A percentile compares a stretch with the other conserved stretches of the same genome.
These are phyloP conservation scores for Neurospora tetraspora DNA, from an alignment of 495 filamentous ascomycete genomes.

Conservation along the genomic window DNA sequence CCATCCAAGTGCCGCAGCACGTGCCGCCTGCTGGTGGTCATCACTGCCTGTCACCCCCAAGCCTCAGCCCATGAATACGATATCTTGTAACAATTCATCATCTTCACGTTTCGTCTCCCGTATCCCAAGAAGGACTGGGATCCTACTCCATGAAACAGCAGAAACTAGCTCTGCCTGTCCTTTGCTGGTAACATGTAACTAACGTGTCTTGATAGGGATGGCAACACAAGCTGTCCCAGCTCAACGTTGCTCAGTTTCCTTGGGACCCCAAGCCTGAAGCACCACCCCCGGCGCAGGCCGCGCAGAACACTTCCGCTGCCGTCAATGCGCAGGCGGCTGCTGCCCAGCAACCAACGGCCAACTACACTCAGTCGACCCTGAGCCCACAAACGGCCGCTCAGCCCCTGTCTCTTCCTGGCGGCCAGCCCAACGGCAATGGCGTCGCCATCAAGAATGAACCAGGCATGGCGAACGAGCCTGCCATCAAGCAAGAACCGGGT, in stretches of 20 bases:
- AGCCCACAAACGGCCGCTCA: slow-evolving; percentile 25
- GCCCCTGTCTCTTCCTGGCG: slow-evolving; percentile 30
- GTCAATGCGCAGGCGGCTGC: slow-evolving; percentile 31
- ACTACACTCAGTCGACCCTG: slow-evolving; percentile 26
- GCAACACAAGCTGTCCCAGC: slow-evolving; percentile 78
- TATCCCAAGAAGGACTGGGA: background rate
- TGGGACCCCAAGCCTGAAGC: slow-evolving; percentile 76
- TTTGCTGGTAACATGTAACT: background rate
- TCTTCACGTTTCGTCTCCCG: background rate
- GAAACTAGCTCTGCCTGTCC: background rate
- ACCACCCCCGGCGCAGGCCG: slow-evolving; percentile 27
- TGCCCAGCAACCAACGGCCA: slow-evolving; percentile 20
- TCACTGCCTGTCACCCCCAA: background rate
- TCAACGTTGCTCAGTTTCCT: slow-evolving; percentile 78
- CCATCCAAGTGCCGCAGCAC: slow-evolving; percentile 15
- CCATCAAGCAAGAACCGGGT: slow-evolving; percentile 30
- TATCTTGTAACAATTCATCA: background rate
- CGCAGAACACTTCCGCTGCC: slow-evolving; percentile 25
- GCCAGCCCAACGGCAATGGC: slow-evolving; percentile 26
- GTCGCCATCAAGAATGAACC: slow-evolving; percentile 68
- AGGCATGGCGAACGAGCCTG: slow-evolving; percentile 37
- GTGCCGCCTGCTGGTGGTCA: slow-evolving; percentile 8
- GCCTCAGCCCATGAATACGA: background rate
- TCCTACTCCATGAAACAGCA: background rate
- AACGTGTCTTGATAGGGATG: slow-evolving; percentile 56